These are phyloP conservation scores for Dimargaris cristalligena DNA, from an alignment of 192 early-diverging fungal genomes.

Conservation along the genomic window DNA sequence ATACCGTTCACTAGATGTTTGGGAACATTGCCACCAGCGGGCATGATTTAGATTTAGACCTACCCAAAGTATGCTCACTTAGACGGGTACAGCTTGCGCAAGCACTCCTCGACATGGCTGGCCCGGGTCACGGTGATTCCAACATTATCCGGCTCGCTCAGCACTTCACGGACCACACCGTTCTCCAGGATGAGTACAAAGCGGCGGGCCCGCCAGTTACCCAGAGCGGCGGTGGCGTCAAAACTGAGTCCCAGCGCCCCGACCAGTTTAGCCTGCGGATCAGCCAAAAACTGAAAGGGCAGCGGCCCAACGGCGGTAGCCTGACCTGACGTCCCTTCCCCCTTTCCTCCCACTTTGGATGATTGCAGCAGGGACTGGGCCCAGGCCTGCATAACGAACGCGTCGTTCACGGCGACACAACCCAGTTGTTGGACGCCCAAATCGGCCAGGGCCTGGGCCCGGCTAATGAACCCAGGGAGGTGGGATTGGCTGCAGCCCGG, in stretches of 20 bases:
- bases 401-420: constrained; percentile 47
- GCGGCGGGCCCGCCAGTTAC: constrained; percentile 30
- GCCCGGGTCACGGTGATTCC: constrained; percentile 29
- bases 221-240: constrained; percentile 39
- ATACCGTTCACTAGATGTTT: neutral
- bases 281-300: constrained; percentile 23
- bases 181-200: constrained; percentile 36
- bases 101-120: constrained; percentile 24
- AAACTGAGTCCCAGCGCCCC: constrained; percentile 33
- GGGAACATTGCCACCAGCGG: neutral
- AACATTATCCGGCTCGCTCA: constrained; percentile 34
- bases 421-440: constrained; percentile 52
- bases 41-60: neutral
- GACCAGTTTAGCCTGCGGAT: constrained; percentile 32
- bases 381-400: constrained; percentile 39
- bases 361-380: constrained; percentile 7
- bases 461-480: constrained; percentile 40
- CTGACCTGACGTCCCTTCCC: no score
- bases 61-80: neutral
- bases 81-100: constrained; percentile 12
- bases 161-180: constrained; percentile 23
- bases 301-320: neutral
- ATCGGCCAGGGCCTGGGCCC: constrained; percentile 24
- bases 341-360: no score
- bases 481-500: constrained; percentile 50